These are phyloP conservation scores for Hanseniaspora lachancei DNA, from an alignment of 805 yeast species.

Conservation along the genomic window DNA sequence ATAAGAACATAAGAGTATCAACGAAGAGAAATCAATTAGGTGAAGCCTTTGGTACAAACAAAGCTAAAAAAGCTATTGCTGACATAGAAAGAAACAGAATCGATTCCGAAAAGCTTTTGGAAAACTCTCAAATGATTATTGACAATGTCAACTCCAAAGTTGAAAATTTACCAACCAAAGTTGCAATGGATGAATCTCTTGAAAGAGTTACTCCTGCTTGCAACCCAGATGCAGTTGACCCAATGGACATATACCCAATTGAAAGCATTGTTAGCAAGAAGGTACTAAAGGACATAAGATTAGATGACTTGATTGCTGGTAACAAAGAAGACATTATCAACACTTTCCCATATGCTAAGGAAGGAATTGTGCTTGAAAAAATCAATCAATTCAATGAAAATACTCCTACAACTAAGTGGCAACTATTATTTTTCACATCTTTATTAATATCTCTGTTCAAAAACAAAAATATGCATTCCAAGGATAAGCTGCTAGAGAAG, in stretches of 20 bases:
- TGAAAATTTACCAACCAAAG: slow-evolving; percentile 56
- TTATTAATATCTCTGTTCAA: slow-evolving; percentile 67
- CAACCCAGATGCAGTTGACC: slow-evolving; percentile 64
- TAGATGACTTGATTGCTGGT: slow-evolving; percentile 48
- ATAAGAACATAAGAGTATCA: slow-evolving; percentile 34
- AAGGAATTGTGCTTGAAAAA: slow-evolving; percentile 42
- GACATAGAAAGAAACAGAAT: slow-evolving; percentile 72
- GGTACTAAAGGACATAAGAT: slow-evolving; percentile 53
- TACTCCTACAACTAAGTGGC: slow-evolving; percentile 44
- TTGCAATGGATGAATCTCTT: slow-evolving; percentile 43
- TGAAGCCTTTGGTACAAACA: slow-evolving; percentile 93
- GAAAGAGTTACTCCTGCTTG: slow-evolving; percentile 78
- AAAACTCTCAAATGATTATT: slow-evolving; percentile 64
- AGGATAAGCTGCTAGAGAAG: slow-evolving; percentile 43
- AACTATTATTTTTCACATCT: slow-evolving; percentile 67
- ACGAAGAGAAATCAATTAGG: slow-evolving; percentile 75
- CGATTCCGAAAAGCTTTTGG: slow-evolving; percentile 69
- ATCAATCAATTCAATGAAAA: slow-evolving; percentile 31
- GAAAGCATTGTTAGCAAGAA: slow-evolving; percentile 52
- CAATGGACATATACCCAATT: slow-evolving; percentile 71
- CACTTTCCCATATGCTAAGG: slow-evolving; percentile 48
- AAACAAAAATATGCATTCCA: slow-evolving; percentile 52
- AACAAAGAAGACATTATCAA: slow-evolving; percentile 40
- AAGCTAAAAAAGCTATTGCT: slow-evolving; percentile 79
- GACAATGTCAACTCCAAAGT: slow-evolving; percentile 66